A percentile compares a stretch with the other conserved stretches of the same genome.
phyloP scores from a whole-genome alignment of 2,329 filamentous ascomycete species.

The Scedosporium minutisporum region DNA sequence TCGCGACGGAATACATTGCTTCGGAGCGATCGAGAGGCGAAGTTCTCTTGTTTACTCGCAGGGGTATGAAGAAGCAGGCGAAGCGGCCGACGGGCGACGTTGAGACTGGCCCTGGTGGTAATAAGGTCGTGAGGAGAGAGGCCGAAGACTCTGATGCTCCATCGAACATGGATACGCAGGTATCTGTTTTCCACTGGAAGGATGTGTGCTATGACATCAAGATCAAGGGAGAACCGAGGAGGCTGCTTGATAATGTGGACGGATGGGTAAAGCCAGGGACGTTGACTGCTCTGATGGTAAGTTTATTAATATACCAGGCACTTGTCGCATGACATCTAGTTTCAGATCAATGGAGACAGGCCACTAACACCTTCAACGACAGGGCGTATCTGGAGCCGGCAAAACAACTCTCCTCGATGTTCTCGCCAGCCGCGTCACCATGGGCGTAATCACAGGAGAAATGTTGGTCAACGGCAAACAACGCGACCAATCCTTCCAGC shows the following conservation, averaged over 20 bases:
- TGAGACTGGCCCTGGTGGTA: not conserved
- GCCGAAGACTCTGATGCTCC: not conserved
- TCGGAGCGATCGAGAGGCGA: constrained; percentile 51
- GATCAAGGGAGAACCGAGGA: constrained; percentile 53
- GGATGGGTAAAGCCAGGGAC: constrained; percentile 70
- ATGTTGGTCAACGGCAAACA: constrained; percentile 62
- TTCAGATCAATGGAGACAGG: not conserved
- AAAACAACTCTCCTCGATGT: constrained; percentile 59
- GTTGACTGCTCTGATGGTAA: constrained; percentile 56
- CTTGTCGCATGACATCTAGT: constrained; percentile 36
- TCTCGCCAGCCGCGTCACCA: constrained; percentile 60
- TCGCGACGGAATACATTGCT: constrained; percentile 35
- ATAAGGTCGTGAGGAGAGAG: not conserved
- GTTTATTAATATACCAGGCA: constrained; percentile 30
- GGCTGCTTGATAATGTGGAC: constrained; percentile 61
- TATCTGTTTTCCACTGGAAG: constrained; percentile 55
- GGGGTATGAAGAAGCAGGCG: constrained; percentile 12
- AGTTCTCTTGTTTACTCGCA: constrained; percentile 47
- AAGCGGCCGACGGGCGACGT: not conserved
- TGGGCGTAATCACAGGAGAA: constrained; percentile 61
- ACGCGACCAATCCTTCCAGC: constrained; percentile 58
- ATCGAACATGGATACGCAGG: constrained; percentile 2
- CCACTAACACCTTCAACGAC: not conserved
- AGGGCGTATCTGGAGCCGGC: constrained; percentile 31
- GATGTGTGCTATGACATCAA: constrained; percentile 67